Evolutionary conservation across 2,329 filamentous ascomycete species (phyloP).

Genomic region (Xenoacremonium recifei): DNA sequence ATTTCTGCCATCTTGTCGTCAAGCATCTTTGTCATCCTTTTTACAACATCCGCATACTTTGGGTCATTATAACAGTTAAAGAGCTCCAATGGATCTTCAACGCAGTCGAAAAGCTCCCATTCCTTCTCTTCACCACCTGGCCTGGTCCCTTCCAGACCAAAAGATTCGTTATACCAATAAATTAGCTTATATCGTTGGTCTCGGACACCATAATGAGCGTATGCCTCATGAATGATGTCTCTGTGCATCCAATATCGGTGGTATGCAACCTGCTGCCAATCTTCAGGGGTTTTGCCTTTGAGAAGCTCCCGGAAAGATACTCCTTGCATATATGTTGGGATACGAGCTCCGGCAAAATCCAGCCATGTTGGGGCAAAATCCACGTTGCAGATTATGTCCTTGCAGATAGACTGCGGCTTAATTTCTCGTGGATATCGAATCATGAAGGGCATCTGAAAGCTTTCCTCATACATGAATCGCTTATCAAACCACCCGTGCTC

Average conservation of each 20-base stretch:
- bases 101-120: conserved; percentile 55
- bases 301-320: conserved; percentile 40
- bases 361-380: conserved; percentile 53
- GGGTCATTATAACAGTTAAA: conserved; percentile 45
- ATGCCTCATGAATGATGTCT: conserved; percentile 47
- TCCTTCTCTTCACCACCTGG: conserved; percentile 42
- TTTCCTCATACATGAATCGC: conserved; percentile 57
- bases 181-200: conserved; percentile 54
- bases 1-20: conserved; percentile 52
- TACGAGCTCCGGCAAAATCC: conserved; percentile 39
- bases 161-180: conserved; percentile 55
- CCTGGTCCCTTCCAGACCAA: conserved; percentile 44
- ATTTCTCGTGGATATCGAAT: conserved; percentile 45
- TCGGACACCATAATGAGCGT: conserved; percentile 52
- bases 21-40: conserved; percentile 39
- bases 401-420: conserved; percentile 33
- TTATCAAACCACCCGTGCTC: conserved; percentile 60
- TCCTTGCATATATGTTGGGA: conserved; percentile 53
- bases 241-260: conserved; percentile 58
- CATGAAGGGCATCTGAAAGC: conserved; percentile 56
- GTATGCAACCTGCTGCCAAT: conserved; percentile 53
- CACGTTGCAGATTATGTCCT: conserved; percentile 53
- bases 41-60: conserved; percentile 35
- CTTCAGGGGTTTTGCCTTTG: conserved; percentile 33
- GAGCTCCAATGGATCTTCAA: conserved; percentile 48